Base-by-base conservation (phyloP, 73 alveolate genomes). In the Breviolum minutum region DNA sequence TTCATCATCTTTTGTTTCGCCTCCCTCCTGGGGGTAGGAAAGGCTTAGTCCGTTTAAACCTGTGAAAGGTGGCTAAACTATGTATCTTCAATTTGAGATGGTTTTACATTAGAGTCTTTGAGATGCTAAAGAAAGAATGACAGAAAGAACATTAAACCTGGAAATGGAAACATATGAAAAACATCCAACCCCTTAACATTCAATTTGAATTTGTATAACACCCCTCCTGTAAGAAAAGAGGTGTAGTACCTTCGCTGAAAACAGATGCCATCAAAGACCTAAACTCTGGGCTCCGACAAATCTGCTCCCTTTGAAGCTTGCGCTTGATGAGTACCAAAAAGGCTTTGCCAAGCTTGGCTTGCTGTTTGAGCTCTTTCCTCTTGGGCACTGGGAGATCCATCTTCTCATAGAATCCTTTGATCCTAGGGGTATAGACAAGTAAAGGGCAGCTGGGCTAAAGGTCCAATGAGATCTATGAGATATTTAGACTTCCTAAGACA, bases 261-360 rank as follows among this genome's bases (percentile, higher is more conserved):
- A 82, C 91, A 6, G 60, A 16, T 2, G 54, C 71, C 73, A 82
- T 24, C 30, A 82, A 60, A 40, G 20, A 54, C 73, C 54, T 11
- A 26, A 82, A 82, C 22, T 13, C 24, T 2, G 7, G 48, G 73
- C 7, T 5, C 30, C 91, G 71, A 71, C 91, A 54, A 82, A 82
- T 20, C 71, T 82, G 91, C 60, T 16, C 74, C 48, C 91, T 11
- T 19, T 82, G 91, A 48, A 82, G 91, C 54, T 82, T 82, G 11
- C 54, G 91, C 26, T 82, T 82, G 48, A 82, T 16, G 20, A 82
- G 91, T 60, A 82, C 91, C 2, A 82, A 32, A 20, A 3, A 54
- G 54, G 20, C 29, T 71, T 82, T 82, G 73, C 20, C 24, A 16
- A 2, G 40, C 29, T 82, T 82, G 69, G 91, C 91, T 1, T 16